Conservation (phyloP, 2,329 filamentous ascomycete species). For the Pseudofabraea citricarpa region DNA sequence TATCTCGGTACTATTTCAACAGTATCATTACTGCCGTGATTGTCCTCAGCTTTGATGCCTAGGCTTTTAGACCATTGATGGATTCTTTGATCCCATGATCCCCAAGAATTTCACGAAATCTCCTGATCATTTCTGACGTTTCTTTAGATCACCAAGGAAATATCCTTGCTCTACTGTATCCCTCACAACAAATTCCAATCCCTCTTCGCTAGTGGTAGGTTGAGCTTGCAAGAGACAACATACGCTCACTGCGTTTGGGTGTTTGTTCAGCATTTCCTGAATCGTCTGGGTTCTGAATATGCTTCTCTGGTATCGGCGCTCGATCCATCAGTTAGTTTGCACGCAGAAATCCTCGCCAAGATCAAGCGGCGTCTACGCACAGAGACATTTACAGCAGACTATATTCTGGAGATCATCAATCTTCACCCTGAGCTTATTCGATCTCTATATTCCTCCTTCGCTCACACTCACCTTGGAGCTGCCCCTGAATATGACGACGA, state of each 20-base stretch:
- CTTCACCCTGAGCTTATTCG: conserved; percentile 85
- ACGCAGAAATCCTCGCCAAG: conserved; percentile 80
- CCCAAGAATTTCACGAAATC: too few relatives aligned
- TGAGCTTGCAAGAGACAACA: conserved; percentile 94
- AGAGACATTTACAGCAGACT: conserved; percentile 96
- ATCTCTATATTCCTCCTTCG: conserved; percentile 86
- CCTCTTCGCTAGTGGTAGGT: conserved; percentile 77
- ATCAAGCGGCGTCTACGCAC: conserved; percentile 92
- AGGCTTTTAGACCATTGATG: too few relatives aligned
- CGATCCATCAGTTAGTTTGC: conserved; percentile 73
- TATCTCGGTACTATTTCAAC: too few relatives aligned
- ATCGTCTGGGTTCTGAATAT: conserved; percentile 89
- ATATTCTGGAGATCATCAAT: conserved; percentile 95
- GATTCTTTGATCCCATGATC: too few relatives aligned
- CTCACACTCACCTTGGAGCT: conserved; percentile 69
- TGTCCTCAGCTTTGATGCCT: too few relatives aligned
- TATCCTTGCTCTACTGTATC: conserved; percentile 94
- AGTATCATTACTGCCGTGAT: too few relatives aligned
- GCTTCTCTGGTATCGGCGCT: conserved; percentile 78
- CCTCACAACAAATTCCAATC: conserved; percentile 94
- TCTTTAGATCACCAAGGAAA: conserved; percentile 87
- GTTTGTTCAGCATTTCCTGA: conserved; percentile 96
- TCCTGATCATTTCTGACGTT: neutral
- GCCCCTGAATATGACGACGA: conserved; percentile 47
- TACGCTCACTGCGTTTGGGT: conserved; percentile 98